These are phyloP conservation scores for Begonia masoniana DNA, from an alignment of 306 rosid genomes.

Conservation along the genomic window DNA sequence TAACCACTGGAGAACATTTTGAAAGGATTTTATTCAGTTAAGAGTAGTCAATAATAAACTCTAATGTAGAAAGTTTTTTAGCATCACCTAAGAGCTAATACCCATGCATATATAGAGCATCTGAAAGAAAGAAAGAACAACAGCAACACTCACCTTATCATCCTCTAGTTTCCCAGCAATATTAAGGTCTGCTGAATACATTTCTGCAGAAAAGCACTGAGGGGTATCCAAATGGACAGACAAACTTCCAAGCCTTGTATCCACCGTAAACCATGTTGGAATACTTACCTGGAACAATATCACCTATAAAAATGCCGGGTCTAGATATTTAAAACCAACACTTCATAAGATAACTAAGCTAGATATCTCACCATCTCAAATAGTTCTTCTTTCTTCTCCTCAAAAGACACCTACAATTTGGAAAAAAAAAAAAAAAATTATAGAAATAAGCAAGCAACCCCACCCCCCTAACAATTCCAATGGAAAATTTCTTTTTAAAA, in stretches of 20 bases:
- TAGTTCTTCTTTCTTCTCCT: constrained; percentile 83
- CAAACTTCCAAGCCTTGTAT: constrained; percentile 92
- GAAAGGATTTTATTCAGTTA: too few species aligned
- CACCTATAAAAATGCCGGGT: too few species aligned
- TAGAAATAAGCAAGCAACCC: not conserved
- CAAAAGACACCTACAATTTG: constrained; percentile 57
- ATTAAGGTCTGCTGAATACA: constrained; percentile 90
- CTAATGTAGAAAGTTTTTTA: too few species aligned
- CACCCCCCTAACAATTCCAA: not conserved
- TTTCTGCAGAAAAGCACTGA: constrained; percentile 94
- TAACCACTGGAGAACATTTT: too few species aligned
- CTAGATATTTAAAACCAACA: too few species aligned
- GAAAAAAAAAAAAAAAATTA: not conserved
- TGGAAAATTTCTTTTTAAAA: not conserved
- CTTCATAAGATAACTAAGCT: too few species aligned
- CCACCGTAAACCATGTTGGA: constrained; percentile 97
- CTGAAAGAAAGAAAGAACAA: constrained; percentile 7
- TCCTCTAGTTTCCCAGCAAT: constrained; percentile 92
- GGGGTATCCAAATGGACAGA: constrained; percentile 93
- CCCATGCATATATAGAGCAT: not conserved
- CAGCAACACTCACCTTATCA: constrained; percentile 56
- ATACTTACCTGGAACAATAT: constrained; percentile 74
- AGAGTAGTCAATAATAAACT: too few species aligned
- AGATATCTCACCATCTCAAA: constrained; percentile 68
- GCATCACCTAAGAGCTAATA: too few species aligned